phyloP scores from a whole-genome alignment of 768 basidiomycete species.

The Crepidotus variabilis region DNA sequence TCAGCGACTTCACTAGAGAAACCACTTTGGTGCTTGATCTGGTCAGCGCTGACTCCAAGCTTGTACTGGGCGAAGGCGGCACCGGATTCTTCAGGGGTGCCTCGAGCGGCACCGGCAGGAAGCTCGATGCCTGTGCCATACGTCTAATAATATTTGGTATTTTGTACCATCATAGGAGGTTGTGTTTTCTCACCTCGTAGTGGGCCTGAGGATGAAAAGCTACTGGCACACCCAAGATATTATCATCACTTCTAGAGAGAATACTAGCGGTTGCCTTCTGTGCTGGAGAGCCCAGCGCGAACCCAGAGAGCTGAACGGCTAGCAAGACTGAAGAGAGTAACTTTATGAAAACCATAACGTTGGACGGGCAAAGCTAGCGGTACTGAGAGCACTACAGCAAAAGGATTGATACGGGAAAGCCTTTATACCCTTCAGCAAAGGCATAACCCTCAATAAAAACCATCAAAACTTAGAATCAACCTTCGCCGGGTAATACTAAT shows the following conservation, averaged over 20 bases:
- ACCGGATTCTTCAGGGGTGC: slow-evolving; percentile 8
- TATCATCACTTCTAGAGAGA: slow-evolving; percentile 6
- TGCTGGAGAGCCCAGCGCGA: slow-evolving; percentile 6
- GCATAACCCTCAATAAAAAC: too few relatives aligned
- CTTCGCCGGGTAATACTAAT: too few relatives aligned
- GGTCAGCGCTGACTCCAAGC: slow-evolving; percentile 16
- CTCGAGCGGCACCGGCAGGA: slow-evolving; percentile 2
- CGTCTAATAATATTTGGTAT: slow-evolving; percentile 14
- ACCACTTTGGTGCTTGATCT: slow-evolving; percentile 13
- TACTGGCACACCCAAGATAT: not conserved
- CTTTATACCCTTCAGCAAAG: too few relatives aligned
- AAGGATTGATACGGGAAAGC: not conserved
- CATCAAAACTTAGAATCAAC: too few relatives aligned
- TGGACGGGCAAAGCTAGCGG: not conserved
- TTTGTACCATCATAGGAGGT: too few relatives aligned
- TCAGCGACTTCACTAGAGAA: slow-evolving; percentile 12
- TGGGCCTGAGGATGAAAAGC: slow-evolving; percentile 21
- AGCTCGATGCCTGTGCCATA: slow-evolving; percentile 23
- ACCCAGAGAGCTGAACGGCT: slow-evolving; percentile 17
- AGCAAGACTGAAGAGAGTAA: slow-evolving; percentile 23
- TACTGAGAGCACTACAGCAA: not conserved
- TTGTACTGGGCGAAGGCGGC: slow-evolving; percentile 18
- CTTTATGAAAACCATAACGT: slow-evolving; percentile 17
- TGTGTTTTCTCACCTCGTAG: slow-evolving; percentile 18
- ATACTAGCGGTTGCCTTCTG: not conserved